Evolutionary conservation across 2,329 filamentous ascomycete species (phyloP).

Genomic region (Pestalotiopsis sp.): DNA sequence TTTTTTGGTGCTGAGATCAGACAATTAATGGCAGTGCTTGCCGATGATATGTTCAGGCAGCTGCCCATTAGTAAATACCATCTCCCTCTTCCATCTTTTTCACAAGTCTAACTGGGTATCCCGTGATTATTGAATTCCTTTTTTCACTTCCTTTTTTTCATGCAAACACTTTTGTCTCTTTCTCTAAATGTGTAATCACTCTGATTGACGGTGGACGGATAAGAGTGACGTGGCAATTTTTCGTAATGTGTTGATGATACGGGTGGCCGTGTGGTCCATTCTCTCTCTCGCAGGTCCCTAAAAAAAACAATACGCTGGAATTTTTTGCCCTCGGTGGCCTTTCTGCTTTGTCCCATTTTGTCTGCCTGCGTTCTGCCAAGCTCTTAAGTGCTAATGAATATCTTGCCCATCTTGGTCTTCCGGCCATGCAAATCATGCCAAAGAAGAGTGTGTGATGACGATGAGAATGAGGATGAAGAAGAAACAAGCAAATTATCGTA

Average conservation of each 20-base stretch:
- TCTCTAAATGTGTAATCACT: neutral
- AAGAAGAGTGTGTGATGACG: neutral
- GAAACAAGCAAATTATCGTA: neutral
- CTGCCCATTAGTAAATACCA: too few species aligned
- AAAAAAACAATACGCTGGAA: neutral
- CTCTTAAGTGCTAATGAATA: constrained; percentile 5
- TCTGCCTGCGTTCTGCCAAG: neutral
- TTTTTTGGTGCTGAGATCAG: too few species aligned
- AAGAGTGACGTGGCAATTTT: neutral
- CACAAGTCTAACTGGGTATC: too few species aligned
- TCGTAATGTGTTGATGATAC: constrained; percentile 2
- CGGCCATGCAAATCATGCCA: constrained; percentile 3
- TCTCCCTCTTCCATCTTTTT: too few species aligned
- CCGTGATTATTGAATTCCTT: neutral
- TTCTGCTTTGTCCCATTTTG: neutral
- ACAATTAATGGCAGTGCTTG: too few species aligned
- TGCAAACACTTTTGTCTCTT: neutral
- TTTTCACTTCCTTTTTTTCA: neutral
- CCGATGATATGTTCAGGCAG: too few species aligned
- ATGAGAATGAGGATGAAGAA: neutral
- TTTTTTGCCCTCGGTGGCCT: neutral
- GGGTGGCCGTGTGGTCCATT: constrained; percentile 17
- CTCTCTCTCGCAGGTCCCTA: neutral
- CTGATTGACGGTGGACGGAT: neutral
- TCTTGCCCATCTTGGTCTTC: neutral